Evolutionary conservation across 225 moss, liverwort and hornwort species (phyloP), one percentile per base, ranked within the genome.

Genomic region (Anthoceros angustus): DNA sequence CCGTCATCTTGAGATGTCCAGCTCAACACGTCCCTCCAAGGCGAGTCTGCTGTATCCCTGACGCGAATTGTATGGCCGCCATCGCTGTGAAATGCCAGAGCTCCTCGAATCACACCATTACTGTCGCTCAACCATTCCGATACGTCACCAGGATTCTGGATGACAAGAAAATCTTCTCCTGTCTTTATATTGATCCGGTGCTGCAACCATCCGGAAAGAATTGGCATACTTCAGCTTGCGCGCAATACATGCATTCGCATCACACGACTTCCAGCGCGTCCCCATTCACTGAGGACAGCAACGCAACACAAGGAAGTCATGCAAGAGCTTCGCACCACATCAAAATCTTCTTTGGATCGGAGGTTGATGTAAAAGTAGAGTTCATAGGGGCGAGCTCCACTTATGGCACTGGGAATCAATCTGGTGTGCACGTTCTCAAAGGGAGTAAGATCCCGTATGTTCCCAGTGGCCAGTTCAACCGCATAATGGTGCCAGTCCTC

Each of bases 51-150:
- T 14, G 82, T 73, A 40, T 87, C 79, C n/a, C 91, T 80, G 38
- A 91, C 91, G 65, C 83, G 74, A 8, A 91, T 80, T 24, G 77
- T 78, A 41, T 74, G 80, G 73, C 82, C 79, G 40, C 91, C 91
- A 78, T 91, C 84, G 2, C 72, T 70, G 42, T 82, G 63, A 68
- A 84, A 91, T 9, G 80, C 75, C 18, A 91, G 79, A 15, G 87
- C 91, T 40, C 79, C 91, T n/a, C 87, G 83, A 18, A 91, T 63
- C 25, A 67, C 72, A 21, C 73, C 74, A 23, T 80, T 72, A 63
- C 90, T 76, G 65, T 91, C 90, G 71, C 75, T 74, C 21, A 91
- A 18, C 90, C 90, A 91, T 25, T 91, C 90, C 21, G 87, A 82
- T 5, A 91, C 81, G 69, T 87, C 78, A 46, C 90, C 90, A 14